Evolutionary conservation across 2,329 filamentous ascomycete genomes (phyloP).

Genomic region (Clarireedia paspali): DNA sequence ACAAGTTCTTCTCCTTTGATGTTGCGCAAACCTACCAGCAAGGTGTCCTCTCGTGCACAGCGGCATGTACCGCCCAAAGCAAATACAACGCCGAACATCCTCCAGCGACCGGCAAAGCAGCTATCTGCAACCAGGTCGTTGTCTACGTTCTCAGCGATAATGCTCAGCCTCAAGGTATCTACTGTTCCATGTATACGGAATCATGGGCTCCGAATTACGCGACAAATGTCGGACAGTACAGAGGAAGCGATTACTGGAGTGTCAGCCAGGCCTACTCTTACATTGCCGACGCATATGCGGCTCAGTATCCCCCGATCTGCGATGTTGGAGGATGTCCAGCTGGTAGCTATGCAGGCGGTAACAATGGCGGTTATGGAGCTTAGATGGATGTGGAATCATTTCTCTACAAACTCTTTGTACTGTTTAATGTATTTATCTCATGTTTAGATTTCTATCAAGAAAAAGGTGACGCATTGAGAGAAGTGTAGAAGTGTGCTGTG

Average conservation of each 20-base stretch:
- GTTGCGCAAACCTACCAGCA: conserved; percentile 13
- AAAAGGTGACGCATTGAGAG: no score
- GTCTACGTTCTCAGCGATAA: conserved; percentile 32
- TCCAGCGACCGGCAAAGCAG: conserved; percentile 26
- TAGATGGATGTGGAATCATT: background rate
- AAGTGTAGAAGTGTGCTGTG: no score
- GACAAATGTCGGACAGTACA: conserved; percentile 21
- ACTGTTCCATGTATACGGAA: conserved; percentile 28
- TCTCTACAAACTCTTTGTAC: no score
- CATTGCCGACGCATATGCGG: background rate
- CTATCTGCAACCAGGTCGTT: conserved; percentile 33
- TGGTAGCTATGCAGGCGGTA: background rate
- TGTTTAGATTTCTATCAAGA: no score
- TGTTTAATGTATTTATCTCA: no score
- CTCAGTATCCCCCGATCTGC: background rate
- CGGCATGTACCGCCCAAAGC: conserved; percentile 31
- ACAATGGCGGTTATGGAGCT: background rate
- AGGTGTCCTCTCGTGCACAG: conserved; percentile 25
- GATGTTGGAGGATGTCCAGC: background rate
- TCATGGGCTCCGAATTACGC: conserved; percentile 18
- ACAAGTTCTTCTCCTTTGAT: conserved; percentile 21
- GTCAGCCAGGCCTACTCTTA: conserved; percentile 3
- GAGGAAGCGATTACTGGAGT: conserved; percentile 1
- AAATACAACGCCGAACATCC: conserved; percentile 28
- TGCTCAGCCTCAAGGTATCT: conserved; percentile 30